These are phyloP conservation scores for Aspergillus oerlinghausenensis DNA, from an alignment of 2,329 filamentous ascomycete genomes.

Conservation along the genomic window DNA sequence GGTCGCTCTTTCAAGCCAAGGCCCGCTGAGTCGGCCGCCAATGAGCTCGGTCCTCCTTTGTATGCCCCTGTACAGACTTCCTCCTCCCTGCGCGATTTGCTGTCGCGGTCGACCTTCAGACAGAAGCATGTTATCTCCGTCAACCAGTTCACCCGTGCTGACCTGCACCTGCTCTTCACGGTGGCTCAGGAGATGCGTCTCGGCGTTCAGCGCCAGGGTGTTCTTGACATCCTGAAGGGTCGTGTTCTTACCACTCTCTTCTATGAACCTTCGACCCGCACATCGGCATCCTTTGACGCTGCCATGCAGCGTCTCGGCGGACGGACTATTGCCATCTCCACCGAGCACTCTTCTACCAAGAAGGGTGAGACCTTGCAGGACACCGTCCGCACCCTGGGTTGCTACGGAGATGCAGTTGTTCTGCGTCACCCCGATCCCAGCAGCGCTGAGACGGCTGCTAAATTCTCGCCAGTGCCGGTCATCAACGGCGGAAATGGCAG, in stretches of 20 bases:
- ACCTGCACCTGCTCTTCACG: conserved; percentile 90
- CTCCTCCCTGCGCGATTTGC: conserved; percentile 61
- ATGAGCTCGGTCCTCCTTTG: conserved; percentile 38
- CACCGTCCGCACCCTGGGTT: conserved; percentile 86
- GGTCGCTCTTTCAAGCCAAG: conserved; percentile 28
- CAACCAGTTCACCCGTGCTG: conserved; percentile 78
- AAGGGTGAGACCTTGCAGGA: conserved; percentile 95
- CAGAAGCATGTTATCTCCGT: conserved; percentile 87
- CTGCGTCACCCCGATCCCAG: conserved; percentile 83
- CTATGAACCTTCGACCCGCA: conserved; percentile 95
- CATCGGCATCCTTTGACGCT: conserved; percentile 91
- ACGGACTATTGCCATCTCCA: conserved; percentile 74
- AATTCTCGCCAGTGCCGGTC: conserved; percentile 83
- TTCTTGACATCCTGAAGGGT: conserved; percentile 79
- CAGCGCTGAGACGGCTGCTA: conserved; percentile 75
- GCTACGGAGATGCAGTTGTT: conserved; percentile 94
- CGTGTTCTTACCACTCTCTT: conserved; percentile 88
- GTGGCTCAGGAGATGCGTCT: conserved; percentile 97
- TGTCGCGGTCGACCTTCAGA: conserved; percentile 81
- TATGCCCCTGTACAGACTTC: conserved; percentile 48
- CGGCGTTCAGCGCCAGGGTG: conserved; percentile 86
- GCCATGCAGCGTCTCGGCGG: conserved; percentile 98
- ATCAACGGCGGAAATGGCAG: conserved; percentile 97
- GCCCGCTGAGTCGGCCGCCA: conserved; percentile 20
- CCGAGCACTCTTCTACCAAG: conserved; percentile 78